phyloP scores from a whole-genome alignment of 495 filamentous ascomycete genomes.

The Lophiostoma macrostomum region DNA sequence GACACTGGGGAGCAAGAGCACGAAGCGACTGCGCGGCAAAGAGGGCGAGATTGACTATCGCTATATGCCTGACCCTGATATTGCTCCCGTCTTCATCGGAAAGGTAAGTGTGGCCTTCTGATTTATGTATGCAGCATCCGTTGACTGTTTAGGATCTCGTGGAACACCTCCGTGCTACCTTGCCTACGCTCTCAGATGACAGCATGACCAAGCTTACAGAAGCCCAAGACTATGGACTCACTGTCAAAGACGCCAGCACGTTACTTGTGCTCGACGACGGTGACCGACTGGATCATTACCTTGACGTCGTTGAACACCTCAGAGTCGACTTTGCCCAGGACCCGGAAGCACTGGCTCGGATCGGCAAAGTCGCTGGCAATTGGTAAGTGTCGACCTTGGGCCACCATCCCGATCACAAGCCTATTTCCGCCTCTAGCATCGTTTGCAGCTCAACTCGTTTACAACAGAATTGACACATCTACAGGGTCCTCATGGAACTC shows the following conservation, averaged over 20 bases:
- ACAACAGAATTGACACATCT: constrained; percentile 36
- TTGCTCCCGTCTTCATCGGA: constrained; percentile 74
- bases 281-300: constrained; percentile 76
- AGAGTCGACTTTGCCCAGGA: constrained; percentile 35
- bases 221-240: constrained; percentile 56
- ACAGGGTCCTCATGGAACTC: constrained; percentile 85
- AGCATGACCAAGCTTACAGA: constrained; percentile 57
- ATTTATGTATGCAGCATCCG: background rate
- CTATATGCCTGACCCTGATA: constrained; percentile 97
- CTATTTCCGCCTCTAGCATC: no score
- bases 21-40: constrained; percentile 75
- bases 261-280: constrained; percentile 76
- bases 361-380: constrained; percentile 29
- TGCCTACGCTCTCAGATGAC: constrained; percentile 70
- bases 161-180: constrained; percentile 51
- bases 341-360: background rate
- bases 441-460: constrained; percentile 12
- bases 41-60: constrained; percentile 97
- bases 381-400: constrained; percentile 40
- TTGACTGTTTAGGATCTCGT: constrained; percentile 54
- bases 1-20: constrained; percentile 78
- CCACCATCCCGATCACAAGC: no score
- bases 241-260: constrained; percentile 82
- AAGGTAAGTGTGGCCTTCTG: constrained; percentile 37
- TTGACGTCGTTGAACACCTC: constrained; percentile 56